Evolutionary conservation across 208 protist genomes (phyloP), one percentile per base, ranked within the genome.

Genomic region (Entamoeba dispar): DNA sequence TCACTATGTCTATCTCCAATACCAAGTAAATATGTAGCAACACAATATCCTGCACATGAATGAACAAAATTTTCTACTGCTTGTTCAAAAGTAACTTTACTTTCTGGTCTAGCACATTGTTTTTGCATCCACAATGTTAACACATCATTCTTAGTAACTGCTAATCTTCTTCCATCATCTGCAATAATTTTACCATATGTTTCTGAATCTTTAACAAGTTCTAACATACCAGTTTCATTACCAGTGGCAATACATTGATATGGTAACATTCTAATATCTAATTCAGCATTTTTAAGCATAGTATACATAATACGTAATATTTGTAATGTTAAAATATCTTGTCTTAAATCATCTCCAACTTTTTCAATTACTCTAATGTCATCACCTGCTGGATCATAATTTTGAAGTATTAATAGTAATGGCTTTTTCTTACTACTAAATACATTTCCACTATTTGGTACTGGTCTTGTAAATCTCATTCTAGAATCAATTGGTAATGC

Each of bases 1-100:
- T 95, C 94, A 69, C 57, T 93, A 50, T 97, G 97, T 55, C 97
- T 86, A 92, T 97, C 96, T 91, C 96, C 96, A 38, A 97, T 96
- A 31, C 96, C 96, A 50, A 97, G 93, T 27, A 97, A 95, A 94
- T 97, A 98, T 5, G 97, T 98, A n/a, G 97, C 98, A 27, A 98
- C 97, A 93, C 97, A 98, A 95, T 98, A 98, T 22, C 96, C 97
- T 5, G 97, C 97, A 57, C 96, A 96, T 69, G 97, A 98, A 50
- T 96, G 95, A 4, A 97, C 94, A 94, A 98, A 98, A 94, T 98
- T 98, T 93, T 86, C 8, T 15, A 93, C 38, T 19, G 94, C 93
- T 14, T 51, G 19, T 7, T 77, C 61, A 77, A 77, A 77, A n/a
- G 61, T 38, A 38, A 77, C 61, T 77, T 77, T 77, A 7, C 27